A percentile compares a stretch with the other conserved stretches of the same genome.
Evolutionary conservation across 1,284 basidiomycete species (phyloP).

Genomic region (Rhodotorula sp.): DNA sequence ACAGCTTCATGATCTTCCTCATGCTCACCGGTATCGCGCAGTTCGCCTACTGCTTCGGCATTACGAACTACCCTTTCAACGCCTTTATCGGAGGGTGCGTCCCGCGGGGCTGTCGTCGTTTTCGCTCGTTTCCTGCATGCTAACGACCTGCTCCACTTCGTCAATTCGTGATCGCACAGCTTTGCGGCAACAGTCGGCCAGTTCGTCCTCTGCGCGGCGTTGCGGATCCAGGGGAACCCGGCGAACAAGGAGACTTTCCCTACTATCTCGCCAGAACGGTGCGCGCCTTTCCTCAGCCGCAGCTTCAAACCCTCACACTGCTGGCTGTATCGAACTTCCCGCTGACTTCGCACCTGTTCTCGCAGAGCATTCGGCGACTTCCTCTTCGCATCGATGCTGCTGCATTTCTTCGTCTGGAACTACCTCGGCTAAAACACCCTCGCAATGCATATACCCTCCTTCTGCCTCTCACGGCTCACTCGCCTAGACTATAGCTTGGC

Average conservation of each 20-base stretch:
- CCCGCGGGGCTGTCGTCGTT: too few relatives aligned
- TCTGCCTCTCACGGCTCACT: conserved; percentile 54
- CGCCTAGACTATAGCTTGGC: conserved; percentile 48
- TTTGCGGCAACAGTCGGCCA: conserved; percentile 93
- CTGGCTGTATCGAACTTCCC: too few relatives aligned
- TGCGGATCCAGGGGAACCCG: conserved; percentile 89
- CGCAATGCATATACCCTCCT: neutral
- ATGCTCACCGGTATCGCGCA: conserved; percentile 86
- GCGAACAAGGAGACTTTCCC: conserved; percentile 60
- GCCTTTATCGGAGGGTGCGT: conserved; percentile 88
- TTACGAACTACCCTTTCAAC: conserved; percentile 95
- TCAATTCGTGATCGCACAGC: conserved; percentile 52
- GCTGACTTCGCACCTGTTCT: too few relatives aligned
- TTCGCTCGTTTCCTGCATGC: neutral
- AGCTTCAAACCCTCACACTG: neutral
- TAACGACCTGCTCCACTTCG: neutral
- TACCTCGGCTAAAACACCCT: conserved; percentile 68
- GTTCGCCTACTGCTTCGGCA: conserved; percentile 84
- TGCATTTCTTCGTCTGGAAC: conserved; percentile 99
- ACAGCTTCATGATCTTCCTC: conserved; percentile 87
- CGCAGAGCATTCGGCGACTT: conserved; percentile 93
- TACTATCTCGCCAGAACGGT: conserved; percentile 88
- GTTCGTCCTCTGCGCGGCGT: conserved; percentile 88
- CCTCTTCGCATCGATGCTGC: conserved; percentile 83
- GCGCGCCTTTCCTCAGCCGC: neutral